Base-by-base conservation (phyloP, 2,329 filamentous ascomycete genomes). In the Exserohilum rostratum region DNA sequence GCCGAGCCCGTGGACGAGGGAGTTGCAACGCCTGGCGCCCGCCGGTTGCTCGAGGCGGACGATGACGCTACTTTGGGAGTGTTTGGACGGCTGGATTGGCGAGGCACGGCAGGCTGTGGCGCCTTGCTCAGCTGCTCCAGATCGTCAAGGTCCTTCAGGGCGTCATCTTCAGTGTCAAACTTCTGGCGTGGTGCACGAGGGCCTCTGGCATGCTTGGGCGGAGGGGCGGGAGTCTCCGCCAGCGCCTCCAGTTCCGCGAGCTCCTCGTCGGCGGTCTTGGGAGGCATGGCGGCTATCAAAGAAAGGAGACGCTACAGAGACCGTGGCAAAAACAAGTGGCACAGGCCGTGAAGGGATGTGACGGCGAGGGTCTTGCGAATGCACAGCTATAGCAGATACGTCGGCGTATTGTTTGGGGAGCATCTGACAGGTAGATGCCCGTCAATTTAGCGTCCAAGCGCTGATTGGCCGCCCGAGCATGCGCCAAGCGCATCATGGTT, bases 81-180 rank as follows among this genome's bases (percentile, higher is more conserved):
- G 68, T 90, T 88, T 13, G 93, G 90, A 43, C 93, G 87, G 45
- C 74, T 76, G 22, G 60, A 87, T 87, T 58, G 80, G 70, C 29
- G 90, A 84, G 69, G 88, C 82, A 73, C 90, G 43, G 72, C 69
- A 17, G 70, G 67, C 9, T 87, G 49, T 85, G 83, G 67, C 86
- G 69, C 67, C 61, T 74, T 75, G 22, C 70, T 72, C 2, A 76
- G 65, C 1, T 69, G 70, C 52, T 76, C 90, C 38, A 96, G 85
- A 65, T 88, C 87, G 74, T 96, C 91, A 57, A 98, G 85, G 67
- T 97, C 93, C 58, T 92, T 92, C 34, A 98, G 84, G 53, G 93
- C 86, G 72, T 96, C 92, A 65, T 90, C 84, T 67, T 80, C 73
- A 27, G 75, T 68, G 50, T 74, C 68, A 53, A 73, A 70, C 58